Evolutionary conservation across 2,329 filamentous ascomycete species (phyloP).

Genomic region (Penicillium digitatum): DNA sequence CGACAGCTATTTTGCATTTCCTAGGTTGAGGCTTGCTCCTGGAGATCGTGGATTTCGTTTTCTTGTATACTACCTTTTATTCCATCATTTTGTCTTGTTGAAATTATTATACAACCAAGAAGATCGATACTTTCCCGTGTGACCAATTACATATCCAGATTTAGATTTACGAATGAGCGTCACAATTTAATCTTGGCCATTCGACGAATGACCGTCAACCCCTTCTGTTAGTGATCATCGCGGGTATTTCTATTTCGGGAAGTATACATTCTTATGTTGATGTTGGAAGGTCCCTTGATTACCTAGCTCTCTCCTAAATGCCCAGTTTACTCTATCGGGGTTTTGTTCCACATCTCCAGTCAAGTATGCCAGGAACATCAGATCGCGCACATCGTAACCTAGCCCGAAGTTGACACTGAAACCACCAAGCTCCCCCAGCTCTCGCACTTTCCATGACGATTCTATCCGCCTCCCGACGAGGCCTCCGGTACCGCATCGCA

Average conservation of each 20-base stretch:
- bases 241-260: background rate
- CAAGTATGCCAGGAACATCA: background rate
- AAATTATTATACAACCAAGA: background rate
- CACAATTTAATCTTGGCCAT: background rate
- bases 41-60: background rate
- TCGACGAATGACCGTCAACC: background rate
- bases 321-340: background rate
- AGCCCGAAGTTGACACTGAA: background rate
- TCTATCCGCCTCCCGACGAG: constrained; percentile 10
- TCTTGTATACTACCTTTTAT: background rate
- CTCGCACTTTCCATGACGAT: constrained; percentile 15
- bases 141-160: background rate
- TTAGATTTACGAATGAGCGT: background rate
- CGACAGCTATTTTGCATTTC: background rate
- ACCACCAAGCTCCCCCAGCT: background rate
- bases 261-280: background rate
- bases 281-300: constrained; percentile 1
- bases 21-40: background rate
- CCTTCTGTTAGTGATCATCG: background rate
- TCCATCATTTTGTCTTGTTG: background rate
- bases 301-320: background rate
- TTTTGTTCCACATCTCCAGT: background rate
- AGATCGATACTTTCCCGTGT: background rate
- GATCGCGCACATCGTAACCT: background rate
- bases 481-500: constrained; percentile 17